Conservation (phyloP, 345 rosid species). For the Salix dunnii region DNA sequence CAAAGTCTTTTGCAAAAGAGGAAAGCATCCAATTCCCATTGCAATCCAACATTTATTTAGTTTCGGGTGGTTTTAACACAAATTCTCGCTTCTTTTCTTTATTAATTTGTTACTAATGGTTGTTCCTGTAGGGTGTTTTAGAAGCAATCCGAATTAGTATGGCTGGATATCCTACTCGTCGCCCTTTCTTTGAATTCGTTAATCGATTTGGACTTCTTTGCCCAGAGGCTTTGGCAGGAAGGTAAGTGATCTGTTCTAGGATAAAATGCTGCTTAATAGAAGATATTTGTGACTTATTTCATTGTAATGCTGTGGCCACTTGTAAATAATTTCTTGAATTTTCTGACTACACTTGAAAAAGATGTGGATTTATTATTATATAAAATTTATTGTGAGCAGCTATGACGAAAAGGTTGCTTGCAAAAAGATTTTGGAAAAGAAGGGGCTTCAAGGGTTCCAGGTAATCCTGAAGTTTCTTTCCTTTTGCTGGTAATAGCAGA, state of each 20-base stretch:
- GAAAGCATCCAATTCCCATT: not conserved
- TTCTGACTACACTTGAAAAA: constrained; percentile 11
- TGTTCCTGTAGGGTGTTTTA: constrained; percentile 69
- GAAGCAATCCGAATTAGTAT: constrained; percentile 97
- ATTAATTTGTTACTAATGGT: constrained; percentile 9
- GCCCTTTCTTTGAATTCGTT: constrained; percentile 83
- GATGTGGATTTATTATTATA: constrained; percentile 14
- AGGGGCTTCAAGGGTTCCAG: constrained; percentile 89
- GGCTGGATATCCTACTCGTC: constrained; percentile 97
- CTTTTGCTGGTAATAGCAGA: constrained; percentile 7
- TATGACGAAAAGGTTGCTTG: constrained; percentile 73
- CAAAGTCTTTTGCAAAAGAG: not conserved
- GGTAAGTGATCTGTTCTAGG: constrained; percentile 45
- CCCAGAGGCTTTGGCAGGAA: constrained; percentile 66
- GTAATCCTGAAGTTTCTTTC: constrained; percentile 32
- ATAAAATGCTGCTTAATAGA: not conserved
- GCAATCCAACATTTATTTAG: constrained; percentile 2
- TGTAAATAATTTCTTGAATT: constrained; percentile 7
- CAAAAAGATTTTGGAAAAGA: constrained; percentile 73
- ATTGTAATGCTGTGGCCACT: not conserved
- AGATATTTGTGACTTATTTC: not conserved
- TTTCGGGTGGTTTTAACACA: constrained; percentile 13
- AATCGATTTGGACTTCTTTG: constrained; percentile 86
- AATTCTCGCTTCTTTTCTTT: not conserved
- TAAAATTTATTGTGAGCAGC: constrained; percentile 42